These are phyloP conservation scores for Amanita polypyramis DNA, from an alignment of 768 basidiomycete species.

Conservation along the genomic window DNA sequence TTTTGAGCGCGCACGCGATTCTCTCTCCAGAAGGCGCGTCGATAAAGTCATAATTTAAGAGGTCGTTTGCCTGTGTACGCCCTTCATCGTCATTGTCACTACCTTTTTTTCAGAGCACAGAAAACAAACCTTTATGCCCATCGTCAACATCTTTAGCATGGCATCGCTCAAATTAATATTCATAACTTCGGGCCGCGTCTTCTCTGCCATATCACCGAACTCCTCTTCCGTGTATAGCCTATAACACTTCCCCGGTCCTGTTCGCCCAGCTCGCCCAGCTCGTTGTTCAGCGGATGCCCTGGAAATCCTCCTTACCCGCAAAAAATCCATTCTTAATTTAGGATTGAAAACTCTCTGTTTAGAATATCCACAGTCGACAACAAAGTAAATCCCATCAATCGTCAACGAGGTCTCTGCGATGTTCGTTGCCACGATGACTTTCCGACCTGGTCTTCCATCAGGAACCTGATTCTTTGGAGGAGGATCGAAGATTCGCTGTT, in stretches of 20 bases:
- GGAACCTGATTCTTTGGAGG: constrained; percentile 47
- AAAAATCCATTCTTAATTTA: constrained; percentile 75
- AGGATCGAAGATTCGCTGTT: constrained; percentile 84
- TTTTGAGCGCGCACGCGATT: constrained; percentile 80
- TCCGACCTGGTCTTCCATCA: constrained; percentile 68
- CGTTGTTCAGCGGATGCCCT: constrained; percentile 86
- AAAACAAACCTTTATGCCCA: constrained; percentile 57
- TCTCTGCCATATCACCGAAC: constrained; percentile 82
- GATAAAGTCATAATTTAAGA: constrained; percentile 68
- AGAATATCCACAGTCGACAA: constrained; percentile 84
- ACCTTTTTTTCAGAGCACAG: neutral
- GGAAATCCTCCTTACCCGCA: constrained; percentile 79
- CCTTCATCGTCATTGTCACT: neutral
- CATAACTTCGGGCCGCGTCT: constrained; percentile 85
- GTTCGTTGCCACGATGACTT: constrained; percentile 82
- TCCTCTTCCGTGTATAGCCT: constrained; percentile 85
- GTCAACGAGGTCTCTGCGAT: constrained; percentile 89
- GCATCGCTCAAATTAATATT: constrained; percentile 79
- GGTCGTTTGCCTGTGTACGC: constrained; percentile 34
- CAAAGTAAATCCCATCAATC: constrained; percentile 90
- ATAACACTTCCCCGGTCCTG: constrained; percentile 86
- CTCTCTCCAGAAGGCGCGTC: constrained; percentile 87
- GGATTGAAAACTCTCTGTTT: constrained; percentile 94
- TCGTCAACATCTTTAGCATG: constrained; percentile 79
- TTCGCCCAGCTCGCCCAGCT: constrained; percentile 83